These are phyloP conservation scores for Cryomyces minteri DNA, from an alignment of 495 filamentous ascomycete genomes.

Conservation along the genomic window DNA sequence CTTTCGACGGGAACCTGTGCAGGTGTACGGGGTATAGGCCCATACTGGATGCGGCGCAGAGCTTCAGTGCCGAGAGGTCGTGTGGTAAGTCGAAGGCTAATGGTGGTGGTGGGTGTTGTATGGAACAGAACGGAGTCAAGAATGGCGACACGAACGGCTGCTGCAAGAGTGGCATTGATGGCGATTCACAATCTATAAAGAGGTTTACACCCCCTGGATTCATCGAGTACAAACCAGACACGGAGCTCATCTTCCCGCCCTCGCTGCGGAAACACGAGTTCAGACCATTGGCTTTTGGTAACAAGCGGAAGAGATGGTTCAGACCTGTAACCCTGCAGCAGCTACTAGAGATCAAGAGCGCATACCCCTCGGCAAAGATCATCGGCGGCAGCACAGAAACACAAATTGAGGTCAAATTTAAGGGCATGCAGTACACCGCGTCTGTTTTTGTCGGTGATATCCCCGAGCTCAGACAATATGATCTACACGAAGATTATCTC, in stretches of 20 bases:
- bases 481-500: conserved; percentile 58
- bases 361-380: conserved; percentile 73
- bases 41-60: conserved; percentile 80
- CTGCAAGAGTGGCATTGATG: conserved; percentile 30
- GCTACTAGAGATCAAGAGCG: conserved; percentile 74
- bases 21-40: conserved; percentile 91
- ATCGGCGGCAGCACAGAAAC: conserved; percentile 95
- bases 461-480: conserved; percentile 62
- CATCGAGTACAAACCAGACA: conserved; percentile 82
- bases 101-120: conserved; percentile 54
- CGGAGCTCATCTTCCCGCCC: conserved; percentile 89
- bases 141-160: conserved; percentile 31
- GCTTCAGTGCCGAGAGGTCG: conserved; percentile 34
- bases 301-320: conserved; percentile 89
- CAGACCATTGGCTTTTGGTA: conserved; percentile 72
- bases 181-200: conserved; percentile 37
- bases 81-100: conserved; percentile 42
- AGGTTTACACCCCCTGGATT: conserved; percentile 68
- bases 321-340: conserved; percentile 75
- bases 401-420: conserved; percentile 97
- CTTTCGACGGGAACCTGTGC: conserved; percentile 90
- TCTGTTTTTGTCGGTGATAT: conserved; percentile 94
- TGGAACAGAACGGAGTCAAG: conserved; percentile 20
- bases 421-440: conserved; percentile 72
- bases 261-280: conserved; percentile 63